Evolutionary conservation across 2,329 filamentous ascomycete genomes (phyloP), one percentile per base, ranked within the genome.

Genomic region (Fusarium sp.): DNA sequence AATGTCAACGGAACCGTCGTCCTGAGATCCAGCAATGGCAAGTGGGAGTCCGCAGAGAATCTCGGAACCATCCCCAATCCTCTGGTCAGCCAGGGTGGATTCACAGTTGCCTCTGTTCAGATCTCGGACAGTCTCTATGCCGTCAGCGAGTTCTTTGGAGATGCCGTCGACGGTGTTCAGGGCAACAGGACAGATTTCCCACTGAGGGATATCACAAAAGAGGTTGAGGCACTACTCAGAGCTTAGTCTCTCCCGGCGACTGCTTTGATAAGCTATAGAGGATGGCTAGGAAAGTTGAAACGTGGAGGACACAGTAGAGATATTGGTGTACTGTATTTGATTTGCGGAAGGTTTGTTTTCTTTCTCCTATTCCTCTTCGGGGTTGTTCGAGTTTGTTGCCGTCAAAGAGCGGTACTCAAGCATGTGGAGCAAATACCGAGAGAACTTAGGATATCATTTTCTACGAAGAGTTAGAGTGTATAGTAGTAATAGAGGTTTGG

Each of bases 41-140:
- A 60, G 20, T 82, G 80, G 80, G 64, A 68, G 26, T 66, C 66
- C 5, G 79, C 79, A 5, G 74, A 79, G 67, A 75, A 78, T 20
- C 40, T 81, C 11, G 79, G 79, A 0, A 71, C 69, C 0, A 69
- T 80, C 1, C 53, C 76, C 15, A 76, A 74, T 22, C 56, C 57
- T 11, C 51, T 55, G 19, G 9, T 40, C 7, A 17, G 9, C 8
- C 35, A 68, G 7, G 60, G 70, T 2, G 70, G 60, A 2, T 70
- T 46, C 8, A 48, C 66, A 1, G 56, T 62, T 5, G 68, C 66
- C 0, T 59, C 56, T 17, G 51, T 72, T 6, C 59, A 72, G 40
- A 55, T 71, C 26, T 14, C 53, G 2, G 30, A 50, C 7, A 63
- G 53, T 26, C 28, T 65, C 26, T 64, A 59, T n/a, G 19, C 48